Base-by-base conservation (phyloP, 805 yeast species). In the Wickerhamiella azyma region DNA sequence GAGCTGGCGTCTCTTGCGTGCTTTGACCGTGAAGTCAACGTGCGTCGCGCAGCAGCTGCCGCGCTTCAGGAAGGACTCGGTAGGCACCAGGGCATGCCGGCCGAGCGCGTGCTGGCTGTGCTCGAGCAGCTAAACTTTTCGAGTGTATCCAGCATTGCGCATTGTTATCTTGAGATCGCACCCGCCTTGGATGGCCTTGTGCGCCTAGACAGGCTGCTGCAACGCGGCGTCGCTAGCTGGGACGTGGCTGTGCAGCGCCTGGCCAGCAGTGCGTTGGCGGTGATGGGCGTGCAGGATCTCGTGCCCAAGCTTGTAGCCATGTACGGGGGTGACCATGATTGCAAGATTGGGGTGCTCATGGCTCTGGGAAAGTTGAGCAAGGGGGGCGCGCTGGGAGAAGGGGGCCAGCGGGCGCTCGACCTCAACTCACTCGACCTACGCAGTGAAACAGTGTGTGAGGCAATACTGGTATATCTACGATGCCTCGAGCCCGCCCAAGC, bases 31-130 rank as follows among this genome's bases (percentile, higher is more conserved):
- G 95, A 86, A 46, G 65, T 85, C 16, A 70, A 78, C 48, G 74
- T 86, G 5, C 68, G 96, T 47, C 67, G 94, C 48, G 88, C 96
- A 14, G 79, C 88, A 1, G 68, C 85, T 5, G 95, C 96, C 0
- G 89, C 92, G 0, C 55, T 88, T 6, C 96, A 88, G 57, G 97
- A 88, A 55, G 68, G 81, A 13, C 59, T 85, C 2, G 97, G 97
- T 0, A 65, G 96, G 32, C 79, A 76, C 57, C 83, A 83, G 1
- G 63, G 62, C 10, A 28, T 47, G 26, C 47, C 69, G 24, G 63
- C 76, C 55, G 51, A 48, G 2, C 43, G 52, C 4, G 60, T 59
- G 3, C 50, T 66, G 11, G 52, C 59, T 13, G 56, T 84, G 1
- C 71, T 85, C 32, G 85, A 85, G 49, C 49, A 68, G 0, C 68